Evolutionary conservation across 441 rosid species (phyloP).

Genomic region (Pelargonium cotyledonis): DNA sequence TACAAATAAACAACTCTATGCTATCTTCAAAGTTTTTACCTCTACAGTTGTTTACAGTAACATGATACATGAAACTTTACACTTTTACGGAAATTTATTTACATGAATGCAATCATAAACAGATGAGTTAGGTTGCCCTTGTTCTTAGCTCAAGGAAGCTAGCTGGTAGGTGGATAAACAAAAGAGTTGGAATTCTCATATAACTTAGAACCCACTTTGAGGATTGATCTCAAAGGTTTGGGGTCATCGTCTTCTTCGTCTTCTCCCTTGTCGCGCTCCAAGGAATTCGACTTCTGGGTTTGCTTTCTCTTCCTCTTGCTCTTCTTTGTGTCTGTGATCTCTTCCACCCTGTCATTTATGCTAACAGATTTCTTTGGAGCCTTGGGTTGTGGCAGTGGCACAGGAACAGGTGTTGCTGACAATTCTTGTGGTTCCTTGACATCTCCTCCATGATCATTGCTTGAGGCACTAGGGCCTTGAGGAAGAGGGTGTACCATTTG

Average conservation of each 20-base stretch:
- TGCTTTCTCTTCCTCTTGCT: neutral
- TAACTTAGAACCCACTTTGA: neutral
- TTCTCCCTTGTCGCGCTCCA: neutral
- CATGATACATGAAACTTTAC: no score
- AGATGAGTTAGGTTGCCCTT: neutral
- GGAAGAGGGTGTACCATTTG: neutral
- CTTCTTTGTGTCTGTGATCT: slow-evolving; percentile 6
- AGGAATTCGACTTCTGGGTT: slow-evolving; percentile 8
- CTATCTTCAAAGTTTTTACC: neutral
- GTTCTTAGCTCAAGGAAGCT: neutral
- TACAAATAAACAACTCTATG: neutral
- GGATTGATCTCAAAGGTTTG: neutral
- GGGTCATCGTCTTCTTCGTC: neutral
- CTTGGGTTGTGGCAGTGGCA: neutral
- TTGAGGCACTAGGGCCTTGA: neutral
- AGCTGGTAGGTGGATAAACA: neutral
- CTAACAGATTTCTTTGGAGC: slow-evolving; percentile 6
- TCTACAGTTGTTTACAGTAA: no score
- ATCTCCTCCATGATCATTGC: neutral
- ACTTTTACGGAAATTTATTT: no score
- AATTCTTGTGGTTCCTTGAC: neutral
- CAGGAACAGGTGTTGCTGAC: neutral
- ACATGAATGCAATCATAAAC: no score
- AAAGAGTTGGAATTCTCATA: neutral
- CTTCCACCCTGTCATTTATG: slow-evolving; percentile 4